Evolutionary conservation across 371 early-diverging fungal species (phyloP), one percentile per base, ranked within the genome.

Genomic region (Capillidium rhysosporum): DNA sequence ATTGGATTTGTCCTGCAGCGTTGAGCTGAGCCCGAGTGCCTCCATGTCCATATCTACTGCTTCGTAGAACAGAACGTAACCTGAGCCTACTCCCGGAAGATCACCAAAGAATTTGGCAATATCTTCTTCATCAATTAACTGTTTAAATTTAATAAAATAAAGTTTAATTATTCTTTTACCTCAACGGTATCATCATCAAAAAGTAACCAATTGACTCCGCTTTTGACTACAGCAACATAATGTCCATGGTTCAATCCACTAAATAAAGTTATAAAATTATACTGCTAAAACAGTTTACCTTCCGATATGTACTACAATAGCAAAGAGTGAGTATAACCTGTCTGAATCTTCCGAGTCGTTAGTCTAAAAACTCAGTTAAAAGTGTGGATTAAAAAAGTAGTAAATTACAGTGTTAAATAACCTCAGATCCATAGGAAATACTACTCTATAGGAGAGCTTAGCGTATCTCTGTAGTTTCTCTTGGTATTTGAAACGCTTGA

Each of bases 231-330:
- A 0, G 89, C 73, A 4, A 94, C 82, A 67, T 96, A 96, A 62
- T 96, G 97, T 2, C 97, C 97, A 65, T 92, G 92, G 57, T 91
- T 76, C n/a, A 89, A 92, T 0, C 93, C 92, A 62, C 89, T 82
- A 57, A 24, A 20, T 39, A 47, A 24, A 16, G 12, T 46, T 39
- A 39, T 40, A 44, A 49, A 31, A 10, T 9, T 20, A 46, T 46
- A 23, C 41, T 12, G n/a, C 16, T 41, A 38, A 28, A 34, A 21
- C 1, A 1, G 56, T 56, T 44, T 61, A 77, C 81, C 74, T 82
- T 54, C 97, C 97, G 57, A 96, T 81, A 61, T 96, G 97, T 25
- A 96, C 86, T 29, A 92, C 88, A 43, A 92, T 79, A 0, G 87
- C 89, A 68, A 82, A 82, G 44, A 94, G 71, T 52, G 80, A 71